These are phyloP conservation scores for Sonneratia alba DNA, from an alignment of 345 rosid species.

Conservation along the genomic window DNA sequence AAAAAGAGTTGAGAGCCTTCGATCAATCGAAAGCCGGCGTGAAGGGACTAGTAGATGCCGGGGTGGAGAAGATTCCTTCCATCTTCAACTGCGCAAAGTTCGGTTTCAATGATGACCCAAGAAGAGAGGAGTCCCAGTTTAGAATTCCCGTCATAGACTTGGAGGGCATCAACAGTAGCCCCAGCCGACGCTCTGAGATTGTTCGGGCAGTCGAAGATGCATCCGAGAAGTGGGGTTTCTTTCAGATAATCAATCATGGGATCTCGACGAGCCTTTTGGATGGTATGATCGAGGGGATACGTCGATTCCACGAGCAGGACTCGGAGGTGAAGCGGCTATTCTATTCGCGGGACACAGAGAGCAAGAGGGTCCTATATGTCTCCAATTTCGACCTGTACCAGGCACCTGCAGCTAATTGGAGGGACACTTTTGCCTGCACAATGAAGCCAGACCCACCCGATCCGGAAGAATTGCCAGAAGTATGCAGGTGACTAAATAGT, in stretches of 20 bases:
- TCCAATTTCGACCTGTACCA: conserved; percentile 17
- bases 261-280: conserved; percentile 8
- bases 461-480: conserved; percentile 13
- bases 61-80: conserved; percentile 9
- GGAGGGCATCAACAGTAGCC: not conserved
- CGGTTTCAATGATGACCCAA: not conserved
- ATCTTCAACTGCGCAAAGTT: conserved; percentile 4
- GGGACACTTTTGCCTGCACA: conserved; percentile 10
- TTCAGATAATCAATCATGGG: conserved; percentile 18
- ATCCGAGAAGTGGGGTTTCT: conserved; percentile 17
- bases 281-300: conserved; percentile 12
- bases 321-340: conserved; percentile 13
- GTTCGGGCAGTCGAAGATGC: conserved; percentile 6
- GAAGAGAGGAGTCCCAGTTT: not conserved
- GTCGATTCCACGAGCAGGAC: conserved; percentile 18
- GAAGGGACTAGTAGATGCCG: conserved; percentile 11
- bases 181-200: not conserved
- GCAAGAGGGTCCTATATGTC: conserved; percentile 1
- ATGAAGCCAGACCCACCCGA: conserved; percentile 14
- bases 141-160: conserved; percentile 10
- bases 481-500: conserved; percentile 9
- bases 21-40: conserved; percentile 14
- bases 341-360: conserved; percentile 11
- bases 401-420: conserved; percentile 19
- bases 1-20: conserved; percentile 15